Base-by-base conservation (phyloP, 352 stramenopile species). In the Thalassiosira exigua region DNA sequence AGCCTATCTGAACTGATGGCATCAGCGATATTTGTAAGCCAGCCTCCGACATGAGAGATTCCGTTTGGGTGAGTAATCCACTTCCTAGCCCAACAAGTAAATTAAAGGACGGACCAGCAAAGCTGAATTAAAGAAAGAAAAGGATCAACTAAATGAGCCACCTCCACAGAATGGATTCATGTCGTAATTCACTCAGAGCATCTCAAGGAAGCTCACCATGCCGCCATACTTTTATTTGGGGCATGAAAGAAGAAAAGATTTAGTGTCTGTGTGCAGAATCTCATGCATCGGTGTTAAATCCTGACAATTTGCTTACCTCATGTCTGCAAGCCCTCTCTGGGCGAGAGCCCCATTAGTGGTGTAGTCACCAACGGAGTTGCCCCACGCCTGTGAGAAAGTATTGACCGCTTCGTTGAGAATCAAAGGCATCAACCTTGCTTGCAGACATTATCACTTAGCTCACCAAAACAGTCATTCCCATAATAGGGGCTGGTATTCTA, bases 391-490 rank as follows among this genome's bases (percentile, higher is more conserved):
- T 7, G 14, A 44, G 14, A 7, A 44, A 44, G 14, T 14, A 44
- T 44, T n/a, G n/a, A n/a, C n/a, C n/a, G n/a, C n/a, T n/a, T n/a
- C n/a, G n/a, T n/a, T n/a, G n/a, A n/a, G n/a, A n/a, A n/a, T n/a
- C n/a, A n/a, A n/a, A n/a, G n/a, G n/a, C 36, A 44, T 44, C 14
- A 14, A 14, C 36, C 7, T 7, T 7, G 7, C 14, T 44, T 44
- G 36, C 36, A 44, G 14, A 14, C 7, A 22, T 56, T 56, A 19
- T 12, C 46, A 56, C 46, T 56, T 56, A 5, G n/a, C 17, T 56
- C 46, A 29, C 92, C 0, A 96, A 75, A 2, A 96, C 77, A 2
- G 92, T 95, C 22, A 96, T 51, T 0, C 92, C 93, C 0, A 96
- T 69, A 33, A 96, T 85, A 0, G 80, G 51, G 27, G 60, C 29